A percentile compares a stretch with the other conserved stretches of the same genome.
These are phyloP conservation scores for Monosporascus sp. DNA, from an alignment of 2,329 filamentous ascomycete genomes.

Conservation along the genomic window DNA sequence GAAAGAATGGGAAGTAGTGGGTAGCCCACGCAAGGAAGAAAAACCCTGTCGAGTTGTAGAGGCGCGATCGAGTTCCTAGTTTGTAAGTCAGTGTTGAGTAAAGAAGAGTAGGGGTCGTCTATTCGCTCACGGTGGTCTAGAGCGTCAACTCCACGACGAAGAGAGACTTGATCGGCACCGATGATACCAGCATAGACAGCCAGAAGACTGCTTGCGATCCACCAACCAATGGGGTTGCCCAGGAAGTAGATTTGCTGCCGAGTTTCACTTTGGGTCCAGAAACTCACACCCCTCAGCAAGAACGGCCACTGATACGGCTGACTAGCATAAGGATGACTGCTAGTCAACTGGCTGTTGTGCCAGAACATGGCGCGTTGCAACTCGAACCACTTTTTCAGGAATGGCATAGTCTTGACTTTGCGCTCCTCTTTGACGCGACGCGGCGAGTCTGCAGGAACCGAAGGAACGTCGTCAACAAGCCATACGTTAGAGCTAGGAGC, in stretches of 20 bases:
- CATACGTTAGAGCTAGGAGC: constrained; percentile 87
- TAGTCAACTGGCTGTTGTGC: constrained; percentile 97
- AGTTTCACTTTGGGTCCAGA: constrained; percentile 97
- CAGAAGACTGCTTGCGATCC: constrained; percentile 85
- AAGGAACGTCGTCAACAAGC: constrained; percentile 89
- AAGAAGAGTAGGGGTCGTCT: neutral
- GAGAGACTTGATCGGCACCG: constrained; percentile 85
- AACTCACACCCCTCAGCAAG: constrained; percentile 92
- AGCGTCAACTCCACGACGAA: constrained; percentile 88
- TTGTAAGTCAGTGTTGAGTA: constrained; percentile 9
- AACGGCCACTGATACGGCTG: constrained; percentile 98
- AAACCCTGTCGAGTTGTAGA: constrained; percentile 98
- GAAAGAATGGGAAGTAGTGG: constrained; percentile 94
- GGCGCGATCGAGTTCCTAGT: constrained; percentile 77
- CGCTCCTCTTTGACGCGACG: constrained; percentile 72
- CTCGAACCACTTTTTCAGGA: constrained; percentile 93
- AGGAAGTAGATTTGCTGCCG: constrained; percentile 98
- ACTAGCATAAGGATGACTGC: constrained; percentile 92
- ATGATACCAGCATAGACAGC: constrained; percentile 92
- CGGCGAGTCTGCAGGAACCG: constrained; percentile 62
- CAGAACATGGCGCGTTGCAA: constrained; percentile 98
- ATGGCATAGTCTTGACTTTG: constrained; percentile 78
- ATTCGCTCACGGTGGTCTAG: constrained; percentile 78
- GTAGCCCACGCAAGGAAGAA: constrained; percentile 98
- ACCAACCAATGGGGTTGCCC: constrained; percentile 95